These are phyloP conservation scores for Chaetomiaceae sp. DNA, from an alignment of 2,329 filamentous ascomycete species.

Conservation along the genomic window DNA sequence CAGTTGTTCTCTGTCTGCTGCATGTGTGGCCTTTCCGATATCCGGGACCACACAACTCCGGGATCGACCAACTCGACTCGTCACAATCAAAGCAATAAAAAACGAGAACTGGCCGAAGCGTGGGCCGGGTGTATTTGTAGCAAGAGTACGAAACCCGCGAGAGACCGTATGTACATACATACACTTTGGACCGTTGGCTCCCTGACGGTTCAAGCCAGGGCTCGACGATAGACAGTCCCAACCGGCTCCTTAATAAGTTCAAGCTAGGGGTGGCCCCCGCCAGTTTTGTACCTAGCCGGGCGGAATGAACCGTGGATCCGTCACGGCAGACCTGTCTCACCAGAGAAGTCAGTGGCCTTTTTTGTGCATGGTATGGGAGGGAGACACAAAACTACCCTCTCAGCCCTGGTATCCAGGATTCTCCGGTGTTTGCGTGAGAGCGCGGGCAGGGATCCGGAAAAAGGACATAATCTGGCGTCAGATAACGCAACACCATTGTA, in stretches of 20 bases:
- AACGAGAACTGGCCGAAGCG: neutral
- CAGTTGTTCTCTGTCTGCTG: neutral
- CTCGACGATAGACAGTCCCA: neutral
- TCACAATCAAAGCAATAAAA: neutral
- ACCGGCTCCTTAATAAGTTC: too few species aligned
- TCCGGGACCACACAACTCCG: neutral
- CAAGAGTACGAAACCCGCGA: neutral
- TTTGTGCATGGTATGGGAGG: slow-evolving; percentile 7
- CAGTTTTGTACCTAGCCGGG: neutral
- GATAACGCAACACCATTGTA: slow-evolving; percentile 12
- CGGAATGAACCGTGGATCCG: neutral
- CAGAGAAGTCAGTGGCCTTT: neutral
- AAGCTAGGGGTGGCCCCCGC: neutral
- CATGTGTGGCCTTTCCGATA: neutral
- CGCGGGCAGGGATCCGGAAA: slow-evolving; percentile 1
- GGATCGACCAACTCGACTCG: neutral
- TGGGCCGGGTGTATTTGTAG: neutral
- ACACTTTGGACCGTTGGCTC: neutral
- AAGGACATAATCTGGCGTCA: slow-evolving; percentile 20
- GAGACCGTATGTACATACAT: slow-evolving; percentile 4
- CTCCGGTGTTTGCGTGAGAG: neutral
- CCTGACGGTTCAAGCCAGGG: neutral
- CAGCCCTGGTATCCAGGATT: neutral
- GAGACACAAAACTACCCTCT: neutral
- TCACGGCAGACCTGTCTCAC: neutral